Conservation (phyloP, 371 early-diverging fungal genomes). For the Lichtheimia ornata region DNA sequence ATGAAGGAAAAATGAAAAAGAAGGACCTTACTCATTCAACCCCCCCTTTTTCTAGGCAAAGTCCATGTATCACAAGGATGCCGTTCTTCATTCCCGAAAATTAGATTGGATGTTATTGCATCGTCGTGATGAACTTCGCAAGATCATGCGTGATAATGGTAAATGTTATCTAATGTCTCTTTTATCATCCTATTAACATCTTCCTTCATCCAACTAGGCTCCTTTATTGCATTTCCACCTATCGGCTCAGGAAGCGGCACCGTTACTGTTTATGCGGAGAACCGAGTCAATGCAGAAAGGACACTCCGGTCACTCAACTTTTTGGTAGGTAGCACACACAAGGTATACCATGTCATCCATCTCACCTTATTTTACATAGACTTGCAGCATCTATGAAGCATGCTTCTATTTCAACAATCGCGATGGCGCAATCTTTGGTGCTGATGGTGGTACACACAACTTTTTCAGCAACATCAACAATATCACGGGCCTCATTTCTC, state of each 20-base stretch:
- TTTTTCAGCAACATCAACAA: slow-evolving; percentile 40
- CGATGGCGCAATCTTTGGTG: slow-evolving; percentile 34
- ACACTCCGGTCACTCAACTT: slow-evolving; percentile 71
- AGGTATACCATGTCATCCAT: too few relatives aligned
- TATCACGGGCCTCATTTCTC: slow-evolving; percentile 42
- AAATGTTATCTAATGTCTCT: slow-evolving; percentile 8
- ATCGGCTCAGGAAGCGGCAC: slow-evolving; percentile 58
- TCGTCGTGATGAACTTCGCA: slow-evolving; percentile 59
- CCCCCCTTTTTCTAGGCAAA: slow-evolving; percentile 27
- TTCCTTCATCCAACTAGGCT: slow-evolving; percentile 25
- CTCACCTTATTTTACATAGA: slow-evolving; percentile 23
- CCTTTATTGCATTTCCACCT: slow-evolving; percentile 63
- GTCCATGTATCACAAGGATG: slow-evolving; percentile 51
- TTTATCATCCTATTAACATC: background rate
- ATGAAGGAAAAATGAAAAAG: too few relatives aligned
- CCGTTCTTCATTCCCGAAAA: slow-evolving; percentile 56
- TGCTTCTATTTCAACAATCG: slow-evolving; percentile 52
- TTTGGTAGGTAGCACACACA: slow-evolving; percentile 49
- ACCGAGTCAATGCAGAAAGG: slow-evolving; percentile 72
- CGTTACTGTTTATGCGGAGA: slow-evolving; percentile 67
- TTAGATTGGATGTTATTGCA: slow-evolving; percentile 78
- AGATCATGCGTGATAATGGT: slow-evolving; percentile 80
- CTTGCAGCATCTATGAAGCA: slow-evolving; percentile 61
- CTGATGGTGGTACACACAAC: slow-evolving; percentile 25
- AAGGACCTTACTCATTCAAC: too few relatives aligned